A percentile compares a stretch with the other conserved stretches of the same genome.
Evolutionary conservation across 768 basidiomycete species (phyloP).

Genomic region (Pilatotrama ljubarskyi): DNA sequence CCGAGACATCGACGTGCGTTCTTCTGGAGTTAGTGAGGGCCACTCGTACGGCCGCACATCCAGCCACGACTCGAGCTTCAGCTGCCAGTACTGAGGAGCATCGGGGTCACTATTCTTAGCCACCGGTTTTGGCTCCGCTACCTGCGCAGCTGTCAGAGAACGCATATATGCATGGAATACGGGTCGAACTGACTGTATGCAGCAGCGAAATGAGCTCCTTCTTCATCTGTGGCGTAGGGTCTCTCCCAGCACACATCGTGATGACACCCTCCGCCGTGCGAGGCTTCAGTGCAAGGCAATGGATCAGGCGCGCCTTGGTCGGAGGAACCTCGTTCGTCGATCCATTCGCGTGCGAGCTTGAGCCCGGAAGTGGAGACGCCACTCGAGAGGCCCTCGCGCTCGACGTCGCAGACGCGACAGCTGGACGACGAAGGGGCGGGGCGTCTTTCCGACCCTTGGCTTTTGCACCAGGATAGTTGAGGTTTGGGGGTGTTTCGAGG

Average conservation of each 20-base stretch:
- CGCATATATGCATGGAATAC: not conserved
- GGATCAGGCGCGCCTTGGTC: slow-evolving; percentile 48
- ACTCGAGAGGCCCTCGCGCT: slow-evolving; percentile 8
- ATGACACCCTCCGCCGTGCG: slow-evolving; percentile 41
- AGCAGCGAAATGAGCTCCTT: slow-evolving; percentile 8
- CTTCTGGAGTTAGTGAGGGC: slow-evolving; percentile 47
- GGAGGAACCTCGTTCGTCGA: slow-evolving; percentile 18
- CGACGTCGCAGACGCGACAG: not conserved
- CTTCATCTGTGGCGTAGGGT: slow-evolving; percentile 35
- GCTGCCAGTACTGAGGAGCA: slow-evolving; percentile 47
- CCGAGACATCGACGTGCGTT: slow-evolving; percentile 51
- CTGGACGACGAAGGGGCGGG: not conserved
- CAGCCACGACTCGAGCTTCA: slow-evolving; percentile 60
- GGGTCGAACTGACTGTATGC: not conserved
- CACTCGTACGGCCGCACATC: slow-evolving; percentile 73
- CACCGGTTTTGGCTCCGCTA: slow-evolving; percentile 46
- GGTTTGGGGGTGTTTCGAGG: slow-evolving; percentile 40
- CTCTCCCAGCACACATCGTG: slow-evolving; percentile 47
- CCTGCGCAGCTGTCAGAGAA: slow-evolving; percentile 33
- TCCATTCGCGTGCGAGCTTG: slow-evolving; percentile 10
- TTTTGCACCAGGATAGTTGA: slow-evolving; percentile 21
- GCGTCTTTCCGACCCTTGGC: slow-evolving; percentile 42
- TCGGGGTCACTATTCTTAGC: slow-evolving; percentile 35
- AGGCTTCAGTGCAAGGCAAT: slow-evolving; percentile 52
- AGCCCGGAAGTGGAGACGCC: slow-evolving; percentile 29